Evolutionary conservation across 352 stramenopile genomes (phyloP).

Genomic region (Thalassiosira oceanica): DNA sequence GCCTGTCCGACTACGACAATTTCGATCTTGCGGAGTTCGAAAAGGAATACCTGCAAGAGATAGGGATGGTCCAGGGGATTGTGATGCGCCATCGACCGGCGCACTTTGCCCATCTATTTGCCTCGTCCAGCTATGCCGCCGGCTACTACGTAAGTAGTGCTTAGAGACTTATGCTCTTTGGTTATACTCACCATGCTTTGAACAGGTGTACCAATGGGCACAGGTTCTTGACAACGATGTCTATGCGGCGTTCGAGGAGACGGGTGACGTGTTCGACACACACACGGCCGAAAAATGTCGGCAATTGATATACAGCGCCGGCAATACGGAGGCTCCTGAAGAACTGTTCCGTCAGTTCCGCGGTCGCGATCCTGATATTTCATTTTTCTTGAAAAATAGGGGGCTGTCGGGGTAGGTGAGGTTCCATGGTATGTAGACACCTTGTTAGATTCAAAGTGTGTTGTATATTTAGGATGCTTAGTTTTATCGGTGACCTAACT

Average conservation of each 20-base stretch:
- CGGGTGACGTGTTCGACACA: conserved; percentile 68
- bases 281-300: conserved; percentile 52
- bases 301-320: conserved; percentile 71
- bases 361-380: conserved; percentile 76
- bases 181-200: too few relatives aligned
- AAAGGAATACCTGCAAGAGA: conserved; percentile 60
- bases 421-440: too few relatives aligned
- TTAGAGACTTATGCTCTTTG: too few relatives aligned
- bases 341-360: conserved; percentile 72
- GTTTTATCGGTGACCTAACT: too few relatives aligned
- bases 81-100: conserved; percentile 78
- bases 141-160: too few relatives aligned
- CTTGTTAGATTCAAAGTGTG: too few relatives aligned
- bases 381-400: conserved; percentile 79
- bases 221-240: conserved; percentile 79
- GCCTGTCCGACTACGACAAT: conserved; percentile 63
- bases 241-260: conserved; percentile 77
- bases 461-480: too few relatives aligned
- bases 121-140: conserved; percentile 58
- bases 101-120: conserved; percentile 80
- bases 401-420: conserved; percentile 33
- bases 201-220: too few relatives aligned
- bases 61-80: conserved; percentile 78
- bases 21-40: conserved; percentile 77
- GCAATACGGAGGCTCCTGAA: conserved; percentile 72